A percentile compares a stretch with the other conserved stretches of the same genome.
phyloP scores from a whole-genome alignment of 257 asterid genomes.

The Primulina huaijiensis region DNA sequence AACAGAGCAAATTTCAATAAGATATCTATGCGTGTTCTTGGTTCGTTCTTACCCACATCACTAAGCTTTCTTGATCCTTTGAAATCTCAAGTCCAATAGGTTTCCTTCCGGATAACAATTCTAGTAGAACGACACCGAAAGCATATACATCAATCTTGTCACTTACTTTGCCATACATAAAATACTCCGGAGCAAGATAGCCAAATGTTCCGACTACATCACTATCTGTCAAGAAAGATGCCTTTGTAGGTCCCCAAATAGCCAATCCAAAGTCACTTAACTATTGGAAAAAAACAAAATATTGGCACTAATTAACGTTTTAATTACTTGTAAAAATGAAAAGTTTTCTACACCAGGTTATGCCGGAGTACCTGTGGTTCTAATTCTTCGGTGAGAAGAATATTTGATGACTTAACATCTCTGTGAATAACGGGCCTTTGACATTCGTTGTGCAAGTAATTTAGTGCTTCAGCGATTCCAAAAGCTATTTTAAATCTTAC shows the following conservation, averaged over 20 bases:
- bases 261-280: conserved; percentile 91
- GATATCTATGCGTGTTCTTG: conserved; percentile 7
- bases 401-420: conserved; percentile 84
- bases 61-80: conserved; percentile 75
- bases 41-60: conserved; percentile 82
- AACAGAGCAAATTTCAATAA: not conserved
- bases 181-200: conserved; percentile 96
- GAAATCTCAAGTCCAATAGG: conserved; percentile 65
- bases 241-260: conserved; percentile 71
- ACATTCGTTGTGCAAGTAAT: conserved; percentile 67
- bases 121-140: conserved; percentile 89
- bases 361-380: conserved; percentile 63
- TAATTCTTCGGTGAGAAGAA: conserved; percentile 62
- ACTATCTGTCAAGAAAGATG: conserved; percentile 57
- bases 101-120: conserved; percentile 79
- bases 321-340: not conserved
- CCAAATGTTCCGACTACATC: conserved; percentile 97
- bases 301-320: not conserved
- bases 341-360: not conserved
- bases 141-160: conserved; percentile 93
- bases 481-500: conserved; percentile 67
- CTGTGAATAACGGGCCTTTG: conserved; percentile 74
- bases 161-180: conserved; percentile 93
- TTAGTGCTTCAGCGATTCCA: conserved; percentile 78
- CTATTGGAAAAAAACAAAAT: conserved; percentile 31